Evolutionary conservation across 2,329 filamentous ascomycete species (phyloP).

Genomic region (Thelonectria olida): DNA sequence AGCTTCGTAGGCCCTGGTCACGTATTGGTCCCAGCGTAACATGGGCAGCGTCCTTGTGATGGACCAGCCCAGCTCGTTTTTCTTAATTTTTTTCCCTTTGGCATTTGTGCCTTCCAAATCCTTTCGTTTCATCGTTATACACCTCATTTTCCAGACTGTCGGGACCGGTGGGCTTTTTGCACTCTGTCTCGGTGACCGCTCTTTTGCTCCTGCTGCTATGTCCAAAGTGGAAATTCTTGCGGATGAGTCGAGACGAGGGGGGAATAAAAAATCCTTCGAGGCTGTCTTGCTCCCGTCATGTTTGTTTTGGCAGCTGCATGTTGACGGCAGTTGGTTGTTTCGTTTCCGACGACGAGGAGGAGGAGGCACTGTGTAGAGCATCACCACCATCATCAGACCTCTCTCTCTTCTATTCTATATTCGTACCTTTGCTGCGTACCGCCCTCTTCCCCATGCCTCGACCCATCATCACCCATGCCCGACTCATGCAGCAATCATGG

Average conservation of each 20-base stretch:
- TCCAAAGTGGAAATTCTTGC: constrained; percentile 31
- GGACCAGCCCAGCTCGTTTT: background rate
- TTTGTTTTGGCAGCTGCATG: too few relatives aligned
- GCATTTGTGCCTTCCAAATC: background rate
- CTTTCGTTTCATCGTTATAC: constrained; percentile 32
- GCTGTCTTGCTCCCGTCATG: too few relatives aligned
- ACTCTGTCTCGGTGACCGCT: constrained; percentile 6
- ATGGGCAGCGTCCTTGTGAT: too few relatives aligned
- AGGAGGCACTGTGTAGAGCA: too few relatives aligned
- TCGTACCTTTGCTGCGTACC: too few relatives aligned
- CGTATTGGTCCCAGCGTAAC: too few relatives aligned
- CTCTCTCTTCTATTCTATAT: too few relatives aligned
- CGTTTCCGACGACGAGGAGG: too few relatives aligned
- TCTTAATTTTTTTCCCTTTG: constrained; percentile 28
- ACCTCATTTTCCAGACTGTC: constrained; percentile 34
- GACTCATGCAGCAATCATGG: constrained; percentile 10
- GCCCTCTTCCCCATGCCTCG: constrained; percentile 14
- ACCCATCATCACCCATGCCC: constrained; percentile 13
- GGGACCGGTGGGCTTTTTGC: constrained; percentile 13
- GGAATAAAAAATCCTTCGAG: constrained; percentile 11
- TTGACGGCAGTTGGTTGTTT: too few relatives aligned
- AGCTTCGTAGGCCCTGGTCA: too few relatives aligned
- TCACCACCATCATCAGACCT: too few relatives aligned
- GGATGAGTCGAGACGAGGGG: constrained; percentile 22
- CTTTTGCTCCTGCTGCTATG: constrained; percentile 7